These are phyloP conservation scores for Pseudotsuga menziesii DNA, from an alignment of 75 land plant genomes.

Conservation along the genomic window DNA sequence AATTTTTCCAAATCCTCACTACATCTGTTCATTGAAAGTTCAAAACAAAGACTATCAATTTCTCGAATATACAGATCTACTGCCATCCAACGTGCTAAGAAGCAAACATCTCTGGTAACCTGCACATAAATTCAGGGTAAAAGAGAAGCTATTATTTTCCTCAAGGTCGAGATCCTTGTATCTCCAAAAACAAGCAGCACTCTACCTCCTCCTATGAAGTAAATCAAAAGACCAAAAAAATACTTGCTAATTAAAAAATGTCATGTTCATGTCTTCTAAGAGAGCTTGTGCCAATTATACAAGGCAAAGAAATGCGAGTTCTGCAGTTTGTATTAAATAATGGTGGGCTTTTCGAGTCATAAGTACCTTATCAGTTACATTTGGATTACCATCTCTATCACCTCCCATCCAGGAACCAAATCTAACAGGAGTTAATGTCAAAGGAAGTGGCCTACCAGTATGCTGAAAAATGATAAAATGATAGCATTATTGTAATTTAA, in stretches of 20 bases:
- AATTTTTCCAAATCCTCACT: conserved; percentile 53
- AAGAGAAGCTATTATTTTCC: neutral
- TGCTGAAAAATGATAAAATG: conserved; percentile 42
- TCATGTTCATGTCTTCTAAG: neutral
- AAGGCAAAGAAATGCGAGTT: no score
- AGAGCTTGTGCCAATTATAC: neutral
- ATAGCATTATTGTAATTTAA: neutral
- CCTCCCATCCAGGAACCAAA: conserved; percentile 99
- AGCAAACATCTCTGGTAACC: conserved; percentile 92
- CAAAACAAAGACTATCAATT: conserved; percentile 85
- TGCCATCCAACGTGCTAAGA: conserved; percentile 90
- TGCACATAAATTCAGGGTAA: conserved; percentile 19
- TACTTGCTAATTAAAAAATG: neutral
- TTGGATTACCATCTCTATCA: conserved; percentile 98
- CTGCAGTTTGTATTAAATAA: neutral
- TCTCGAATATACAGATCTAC: conserved; percentile 88
- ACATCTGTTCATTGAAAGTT: conserved; percentile 85
- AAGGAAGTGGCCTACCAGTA: conserved; percentile 85
- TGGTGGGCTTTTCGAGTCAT: neutral
- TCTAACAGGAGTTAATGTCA: conserved; percentile 82
- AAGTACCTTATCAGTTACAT: conserved; percentile 84
- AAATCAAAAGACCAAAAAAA: neutral
- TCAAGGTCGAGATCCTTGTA: neutral
- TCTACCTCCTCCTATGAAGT: neutral
- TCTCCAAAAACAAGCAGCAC: neutral